Conservation (phyloP, 176 grass and related monocot genomes). For the Elymus sibiricus region DNA sequence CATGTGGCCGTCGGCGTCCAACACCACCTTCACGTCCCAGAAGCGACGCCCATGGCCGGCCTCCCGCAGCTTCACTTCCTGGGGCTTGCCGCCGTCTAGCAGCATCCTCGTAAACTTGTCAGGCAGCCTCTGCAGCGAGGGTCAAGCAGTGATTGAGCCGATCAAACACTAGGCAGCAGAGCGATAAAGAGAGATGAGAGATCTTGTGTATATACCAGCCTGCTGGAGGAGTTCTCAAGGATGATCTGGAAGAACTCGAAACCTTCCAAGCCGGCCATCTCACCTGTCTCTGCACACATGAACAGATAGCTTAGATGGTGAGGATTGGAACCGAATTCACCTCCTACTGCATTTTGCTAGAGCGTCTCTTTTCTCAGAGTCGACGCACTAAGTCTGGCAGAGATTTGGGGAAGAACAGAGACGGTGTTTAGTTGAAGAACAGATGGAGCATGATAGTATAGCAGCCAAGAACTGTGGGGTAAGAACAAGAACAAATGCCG, state of each 20-base stretch:
- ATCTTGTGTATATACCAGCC: conserved; percentile 3
- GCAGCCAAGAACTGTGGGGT: no score
- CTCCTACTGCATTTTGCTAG: background rate
- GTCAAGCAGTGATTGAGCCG: background rate
- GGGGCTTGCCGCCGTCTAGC: background rate
- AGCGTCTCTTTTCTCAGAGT: no score
- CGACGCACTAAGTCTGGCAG: no score
- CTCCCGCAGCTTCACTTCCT: background rate
- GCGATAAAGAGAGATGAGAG: background rate
- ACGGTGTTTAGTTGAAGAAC: no score
- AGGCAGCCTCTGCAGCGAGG: conserved; percentile 23
- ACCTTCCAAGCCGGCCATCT: background rate
- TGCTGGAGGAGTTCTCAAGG: conserved; percentile 1
- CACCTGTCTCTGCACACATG: background rate
- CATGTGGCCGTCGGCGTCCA: background rate
- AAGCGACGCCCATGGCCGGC: background rate
- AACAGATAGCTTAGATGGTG: no score
- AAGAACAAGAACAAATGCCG: no score
- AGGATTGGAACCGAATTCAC: background rate
- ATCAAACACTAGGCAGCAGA: background rate
- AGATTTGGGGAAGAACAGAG: no score
- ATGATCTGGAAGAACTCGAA: conserved; percentile 38
- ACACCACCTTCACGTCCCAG: conserved; percentile 26
- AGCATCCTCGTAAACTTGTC: background rate
- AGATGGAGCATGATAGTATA: no score